Base-by-base conservation (phyloP, 441 rosid genomes). In the Mallotus japonicus region DNA sequence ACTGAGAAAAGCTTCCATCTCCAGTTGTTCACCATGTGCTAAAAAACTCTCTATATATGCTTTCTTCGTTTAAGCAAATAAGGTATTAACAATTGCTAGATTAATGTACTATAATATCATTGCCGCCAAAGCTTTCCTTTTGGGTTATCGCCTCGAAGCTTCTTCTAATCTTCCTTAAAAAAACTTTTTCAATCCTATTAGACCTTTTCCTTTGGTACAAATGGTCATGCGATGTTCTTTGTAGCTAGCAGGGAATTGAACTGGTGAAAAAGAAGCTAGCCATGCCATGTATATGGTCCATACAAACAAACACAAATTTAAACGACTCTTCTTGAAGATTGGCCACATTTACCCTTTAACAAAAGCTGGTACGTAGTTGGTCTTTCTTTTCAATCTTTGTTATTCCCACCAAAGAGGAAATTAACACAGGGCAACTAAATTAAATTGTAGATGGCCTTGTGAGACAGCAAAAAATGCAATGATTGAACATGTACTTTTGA, bases 11-110 rank as follows among this genome's bases (percentile, higher is more conserved):
- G 32, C 32, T 47, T 19, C 32, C 60, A 12, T 71, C 67, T n/a
- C 67, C 59, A 28, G 20, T 17, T 49, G 62, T 64, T 73, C 32
- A 63, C 62, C 75, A 72, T 40, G 75, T 63, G 69, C 75, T 63
- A 49, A 8, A 4, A 69, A 54, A 24, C 53, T 11, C 69, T 12
- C 13, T 12, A 24, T 49, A 20, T 49, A 7, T 12, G 55, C 22
- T 13, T 69, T 55, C 54, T 69, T 56, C 55, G 46, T 16, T 51
- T 16, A 67, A 50, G 46, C 28, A 67, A 53, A n/a, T 28, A 53
- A 67, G 59, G 32, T 37, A 9, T 16, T 44, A 5, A 34, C 64
- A 32, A 42, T 42, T 0, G 32, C 2, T 28, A 28, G 32, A 28
- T 28, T 28, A 28, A 3, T 28, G 32, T 28, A 42, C 46, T 42